phyloP scores from a whole-genome alignment of 441 rosid species.

The Gossypium trilobum region DNA sequence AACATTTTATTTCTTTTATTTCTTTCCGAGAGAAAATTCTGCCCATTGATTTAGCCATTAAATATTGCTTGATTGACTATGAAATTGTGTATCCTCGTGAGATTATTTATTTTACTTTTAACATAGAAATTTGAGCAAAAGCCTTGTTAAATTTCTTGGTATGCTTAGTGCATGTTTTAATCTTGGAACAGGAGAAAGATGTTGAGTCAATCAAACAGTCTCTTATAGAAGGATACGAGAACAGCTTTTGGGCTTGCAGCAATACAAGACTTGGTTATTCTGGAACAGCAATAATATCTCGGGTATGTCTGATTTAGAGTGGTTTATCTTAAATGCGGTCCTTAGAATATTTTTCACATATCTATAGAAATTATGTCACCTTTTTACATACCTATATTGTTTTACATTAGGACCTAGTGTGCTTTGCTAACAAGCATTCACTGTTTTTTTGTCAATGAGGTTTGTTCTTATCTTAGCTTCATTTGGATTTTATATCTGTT shows the following conservation, averaged over 20 bases:
- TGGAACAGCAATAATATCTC: slow-evolving; percentile 82
- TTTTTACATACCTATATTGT: not conserved
- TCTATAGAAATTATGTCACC: not conserved
- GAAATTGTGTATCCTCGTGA: not conserved
- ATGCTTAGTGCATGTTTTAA: slow-evolving; percentile 12
- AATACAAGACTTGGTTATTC: slow-evolving; percentile 86
- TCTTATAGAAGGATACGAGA: slow-evolving; percentile 65
- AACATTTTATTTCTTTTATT: not conserved
- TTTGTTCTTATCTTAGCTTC: not conserved
- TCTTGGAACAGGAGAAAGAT: slow-evolving; percentile 65
- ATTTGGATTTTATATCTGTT: not conserved
- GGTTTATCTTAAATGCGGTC: not conserved
- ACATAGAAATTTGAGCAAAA: not conserved
- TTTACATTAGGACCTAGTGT: not conserved
- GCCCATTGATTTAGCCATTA: not conserved
- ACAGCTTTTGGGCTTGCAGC: slow-evolving; percentile 89
- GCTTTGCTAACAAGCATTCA: not conserved
- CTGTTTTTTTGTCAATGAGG: not conserved
- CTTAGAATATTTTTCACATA: not conserved
- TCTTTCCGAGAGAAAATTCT: not conserved
- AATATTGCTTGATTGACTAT: not conserved
- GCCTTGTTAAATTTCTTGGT: not conserved
- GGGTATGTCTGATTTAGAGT: slow-evolving; percentile 41
- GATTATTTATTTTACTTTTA: slow-evolving; percentile 1
- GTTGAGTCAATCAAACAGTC: slow-evolving; percentile 54